Conservation (phyloP, 2,329 filamentous ascomycete species). For the Immersiporthe knoxdaviesiana region DNA sequence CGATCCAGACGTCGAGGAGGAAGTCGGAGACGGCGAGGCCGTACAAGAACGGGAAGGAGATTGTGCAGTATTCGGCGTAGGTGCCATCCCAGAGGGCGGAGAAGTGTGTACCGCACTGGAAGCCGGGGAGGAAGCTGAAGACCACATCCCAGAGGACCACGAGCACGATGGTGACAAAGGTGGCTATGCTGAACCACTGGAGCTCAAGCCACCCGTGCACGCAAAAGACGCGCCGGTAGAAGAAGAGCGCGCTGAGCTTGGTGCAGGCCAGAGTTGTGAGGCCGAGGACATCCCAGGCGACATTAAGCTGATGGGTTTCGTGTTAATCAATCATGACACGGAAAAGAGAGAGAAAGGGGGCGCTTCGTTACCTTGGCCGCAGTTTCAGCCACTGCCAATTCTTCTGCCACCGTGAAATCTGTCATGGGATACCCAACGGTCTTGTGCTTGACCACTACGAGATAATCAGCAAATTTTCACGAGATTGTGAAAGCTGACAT, state of each 20-base stretch:
- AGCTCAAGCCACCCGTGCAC: slow-evolving; percentile 5
- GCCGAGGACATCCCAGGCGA: slow-evolving; percentile 24
- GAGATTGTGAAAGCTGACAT: not conserved
- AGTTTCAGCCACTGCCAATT: slow-evolving; percentile 12
- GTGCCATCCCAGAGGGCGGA: slow-evolving; percentile 33
- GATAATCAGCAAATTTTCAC: not conserved
- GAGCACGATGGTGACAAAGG: slow-evolving; percentile 22
- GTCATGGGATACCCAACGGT: slow-evolving; percentile 21
- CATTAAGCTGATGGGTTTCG: slow-evolving; percentile 18
- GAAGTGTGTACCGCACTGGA: slow-evolving; percentile 34
- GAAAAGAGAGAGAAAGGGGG: not conserved
- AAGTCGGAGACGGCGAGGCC: slow-evolving; percentile 32
- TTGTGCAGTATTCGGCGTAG: slow-evolving; percentile 32
- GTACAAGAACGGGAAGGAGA: slow-evolving; percentile 31
- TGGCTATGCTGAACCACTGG: slow-evolving; percentile 26
- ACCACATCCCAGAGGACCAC: slow-evolving; percentile 30
- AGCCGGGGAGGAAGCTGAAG: slow-evolving; percentile 31
- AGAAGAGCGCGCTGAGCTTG: slow-evolving; percentile 32
- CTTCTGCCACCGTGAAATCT: not conserved
- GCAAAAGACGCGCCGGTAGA: slow-evolving; percentile 34
- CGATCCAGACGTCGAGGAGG: slow-evolving; percentile 32
- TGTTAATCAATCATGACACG: not conserved
- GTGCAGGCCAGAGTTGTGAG: slow-evolving; percentile 27
- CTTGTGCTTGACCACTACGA: slow-evolving; percentile 24
- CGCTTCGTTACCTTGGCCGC: not conserved